phyloP scores from a whole-genome alignment of 345 rosid species.

The Arabidopsis arenosa region DNA sequence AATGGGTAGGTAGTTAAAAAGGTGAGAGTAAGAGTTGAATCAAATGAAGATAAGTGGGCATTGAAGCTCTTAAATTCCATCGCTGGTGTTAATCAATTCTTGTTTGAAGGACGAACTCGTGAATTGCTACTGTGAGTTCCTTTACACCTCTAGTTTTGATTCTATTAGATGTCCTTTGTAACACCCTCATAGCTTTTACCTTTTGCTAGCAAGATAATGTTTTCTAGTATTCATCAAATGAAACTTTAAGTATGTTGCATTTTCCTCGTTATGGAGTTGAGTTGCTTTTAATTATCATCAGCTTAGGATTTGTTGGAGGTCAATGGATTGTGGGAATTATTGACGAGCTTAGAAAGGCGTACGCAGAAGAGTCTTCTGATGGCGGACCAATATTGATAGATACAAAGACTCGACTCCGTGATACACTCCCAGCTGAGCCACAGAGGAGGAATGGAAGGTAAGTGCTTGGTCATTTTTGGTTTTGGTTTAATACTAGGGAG shows the following conservation, averaged over 20 bases:
- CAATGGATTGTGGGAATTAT: slow-evolving; percentile 74
- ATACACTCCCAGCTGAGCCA: slow-evolving; percentile 72
- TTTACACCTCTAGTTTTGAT: not conserved
- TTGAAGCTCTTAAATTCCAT: slow-evolving; percentile 68
- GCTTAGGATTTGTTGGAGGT: slow-evolving; percentile 66
- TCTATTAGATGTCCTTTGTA: not conserved
- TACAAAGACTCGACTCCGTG: slow-evolving; percentile 67
- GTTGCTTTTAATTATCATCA: slow-evolving; percentile 40
- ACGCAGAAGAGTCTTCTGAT: slow-evolving; percentile 44
- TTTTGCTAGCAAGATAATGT: not conserved
- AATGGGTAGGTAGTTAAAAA: slow-evolving; percentile 56
- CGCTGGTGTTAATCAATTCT: slow-evolving; percentile 63
- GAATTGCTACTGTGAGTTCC: slow-evolving; percentile 80
- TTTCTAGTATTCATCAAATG: not conserved
- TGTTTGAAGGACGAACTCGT: slow-evolving; percentile 78
- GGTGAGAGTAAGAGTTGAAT: slow-evolving; percentile 53
- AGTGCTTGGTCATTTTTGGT: not conserved
- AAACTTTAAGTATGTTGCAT: not conserved
- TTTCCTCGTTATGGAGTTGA: not conserved
- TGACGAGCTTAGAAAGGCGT: slow-evolving; percentile 70
- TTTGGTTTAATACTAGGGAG: not conserved
- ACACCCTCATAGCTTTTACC: not conserved
- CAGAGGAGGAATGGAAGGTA: slow-evolving; percentile 89
- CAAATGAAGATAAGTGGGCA: slow-evolving; percentile 81
- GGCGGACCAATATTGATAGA: slow-evolving; percentile 62